Conservation (phyloP, 1,139 yeast genomes). For the Citeromyces siamensis region DNA sequence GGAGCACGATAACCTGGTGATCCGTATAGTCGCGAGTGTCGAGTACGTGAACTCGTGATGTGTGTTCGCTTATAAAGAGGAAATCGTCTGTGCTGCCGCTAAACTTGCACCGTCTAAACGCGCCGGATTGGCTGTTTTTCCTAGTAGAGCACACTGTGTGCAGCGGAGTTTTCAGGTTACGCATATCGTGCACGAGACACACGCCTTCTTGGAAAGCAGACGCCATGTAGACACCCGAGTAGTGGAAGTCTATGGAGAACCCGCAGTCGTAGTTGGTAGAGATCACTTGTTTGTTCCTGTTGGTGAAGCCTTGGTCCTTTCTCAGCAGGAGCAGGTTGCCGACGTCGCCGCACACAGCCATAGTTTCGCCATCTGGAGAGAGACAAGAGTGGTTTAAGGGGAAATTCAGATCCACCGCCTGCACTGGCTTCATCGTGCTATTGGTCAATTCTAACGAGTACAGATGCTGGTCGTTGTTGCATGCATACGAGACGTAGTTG, state of each 20-base stretch:
- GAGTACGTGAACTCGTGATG: conserved; percentile 72
- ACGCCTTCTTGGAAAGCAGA: conserved; percentile 81
- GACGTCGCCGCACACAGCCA: conserved; percentile 50
- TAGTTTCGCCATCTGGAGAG: conserved; percentile 41
- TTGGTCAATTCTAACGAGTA: conserved; percentile 50
- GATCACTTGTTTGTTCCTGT: conserved; percentile 22
- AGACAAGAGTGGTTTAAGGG: conserved; percentile 50
- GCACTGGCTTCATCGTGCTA: conserved; percentile 26
- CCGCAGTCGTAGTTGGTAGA: conserved; percentile 66
- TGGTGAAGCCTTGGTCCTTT: conserved; percentile 26
- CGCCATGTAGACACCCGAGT: conserved; percentile 62
- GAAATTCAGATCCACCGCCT: conserved; percentile 30
- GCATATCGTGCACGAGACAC: conserved; percentile 62
- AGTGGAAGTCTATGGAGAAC: conserved; percentile 70
- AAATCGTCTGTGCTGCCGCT: conserved; percentile 65
- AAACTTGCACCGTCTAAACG: conserved; percentile 58
- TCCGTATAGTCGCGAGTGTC: conserved; percentile 62
- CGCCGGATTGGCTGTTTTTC: conserved; percentile 29
- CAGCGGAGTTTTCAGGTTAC: conserved; percentile 43
- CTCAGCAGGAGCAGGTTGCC: conserved; percentile 31
- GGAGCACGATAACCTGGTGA: conserved; percentile 64
- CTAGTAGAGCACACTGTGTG: conserved; percentile 50
- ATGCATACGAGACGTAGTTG: conserved; percentile 46
- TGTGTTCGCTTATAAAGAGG: conserved; percentile 70
- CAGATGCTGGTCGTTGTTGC: conserved; percentile 71